phyloP scores from a whole-genome alignment of 345 rosid genomes.

The Limnanthes douglasii region DNA sequence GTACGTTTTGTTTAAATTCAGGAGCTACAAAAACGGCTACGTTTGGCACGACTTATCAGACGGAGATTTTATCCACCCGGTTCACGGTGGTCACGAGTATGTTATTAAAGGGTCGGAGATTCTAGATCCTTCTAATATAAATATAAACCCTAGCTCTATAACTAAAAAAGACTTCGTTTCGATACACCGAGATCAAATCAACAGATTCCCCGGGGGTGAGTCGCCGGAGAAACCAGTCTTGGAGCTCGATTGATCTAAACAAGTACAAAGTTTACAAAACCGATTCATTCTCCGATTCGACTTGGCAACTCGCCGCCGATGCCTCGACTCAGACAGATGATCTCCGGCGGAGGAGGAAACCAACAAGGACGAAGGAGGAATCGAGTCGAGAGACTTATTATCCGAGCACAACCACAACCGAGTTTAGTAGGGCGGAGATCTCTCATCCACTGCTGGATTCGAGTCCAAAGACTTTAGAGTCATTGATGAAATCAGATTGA shows the following conservation, averaged over 20 bases:
- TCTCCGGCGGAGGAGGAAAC: constrained; percentile 31
- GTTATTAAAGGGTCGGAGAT: constrained; percentile 93
- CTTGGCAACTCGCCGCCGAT: constrained; percentile 45
- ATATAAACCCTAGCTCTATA: too few relatives aligned
- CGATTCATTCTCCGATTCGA: constrained; percentile 39
- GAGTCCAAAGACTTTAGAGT: constrained; percentile 81
- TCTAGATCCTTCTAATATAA: too few relatives aligned
- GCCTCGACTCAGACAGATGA: constrained; percentile 93
- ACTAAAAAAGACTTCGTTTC: constrained; percentile 36
- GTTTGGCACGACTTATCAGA: constrained; percentile 91
- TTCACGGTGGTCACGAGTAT: constrained; percentile 79
- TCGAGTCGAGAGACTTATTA: too few relatives aligned
- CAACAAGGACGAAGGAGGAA: too few relatives aligned
- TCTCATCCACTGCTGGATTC: constrained; percentile 98
- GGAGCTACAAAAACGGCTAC: constrained; percentile 89
- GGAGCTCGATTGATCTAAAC: constrained; percentile 67
- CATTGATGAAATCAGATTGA: constrained; percentile 65
- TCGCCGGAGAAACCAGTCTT: constrained; percentile 66
- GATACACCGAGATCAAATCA: constrained; percentile 11
- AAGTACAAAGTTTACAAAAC: constrained; percentile 69
- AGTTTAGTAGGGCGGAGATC: constrained; percentile 61
- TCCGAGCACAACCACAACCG: constrained; percentile 30
- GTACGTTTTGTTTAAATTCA: too few relatives aligned
- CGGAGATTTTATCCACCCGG: constrained; percentile 61
- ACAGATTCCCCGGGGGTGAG: constrained; percentile 23